A percentile compares a stretch with the other conserved stretches of the same genome.
phyloP scores from a whole-genome alignment of 78 protist species.

The Tieghemostelium lacteum region DNA sequence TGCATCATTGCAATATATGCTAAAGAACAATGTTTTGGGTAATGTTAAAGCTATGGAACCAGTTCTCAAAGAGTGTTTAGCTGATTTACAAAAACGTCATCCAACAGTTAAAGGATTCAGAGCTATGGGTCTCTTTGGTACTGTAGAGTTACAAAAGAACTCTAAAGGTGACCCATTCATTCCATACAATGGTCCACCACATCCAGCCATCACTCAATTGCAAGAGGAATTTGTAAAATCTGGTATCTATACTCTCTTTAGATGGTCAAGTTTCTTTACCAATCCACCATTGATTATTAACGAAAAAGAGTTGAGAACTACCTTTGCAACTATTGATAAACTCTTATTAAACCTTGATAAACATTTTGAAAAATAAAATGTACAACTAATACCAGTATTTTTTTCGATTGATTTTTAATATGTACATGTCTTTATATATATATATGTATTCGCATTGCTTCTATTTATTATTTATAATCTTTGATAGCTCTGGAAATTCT shows the following conservation, averaged over 20 bases:
- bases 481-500: conserved; percentile 5
- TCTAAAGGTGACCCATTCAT: conserved; percentile 66
- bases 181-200: conserved; percentile 68
- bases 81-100: conserved; percentile 48
- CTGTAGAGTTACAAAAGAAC: conserved; percentile 73
- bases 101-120: conserved; percentile 66
- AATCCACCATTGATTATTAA: conserved; percentile 79
- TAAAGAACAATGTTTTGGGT: conserved; percentile 48
- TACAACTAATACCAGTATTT: too few relatives aligned
- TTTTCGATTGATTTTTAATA: too few relatives aligned
- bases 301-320: conserved; percentile 63
- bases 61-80: conserved; percentile 26
- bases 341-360: conserved; percentile 60
- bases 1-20: conserved; percentile 64
- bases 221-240: conserved; percentile 31
- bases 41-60: conserved; percentile 71
- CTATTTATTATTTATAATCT: background rate
- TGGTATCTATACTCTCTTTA: conserved; percentile 75
- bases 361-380: conserved; percentile 75
- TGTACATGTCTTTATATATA: too few relatives aligned
- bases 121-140: conserved; percentile 75
- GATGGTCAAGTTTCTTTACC: conserved; percentile 58
- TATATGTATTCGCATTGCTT: too few relatives aligned
- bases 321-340: conserved; percentile 70
- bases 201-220: conserved; percentile 62